phyloP scores from a whole-genome alignment of 176 grass and related monocot genomes.

The Saccharum spontaneum region DNA sequence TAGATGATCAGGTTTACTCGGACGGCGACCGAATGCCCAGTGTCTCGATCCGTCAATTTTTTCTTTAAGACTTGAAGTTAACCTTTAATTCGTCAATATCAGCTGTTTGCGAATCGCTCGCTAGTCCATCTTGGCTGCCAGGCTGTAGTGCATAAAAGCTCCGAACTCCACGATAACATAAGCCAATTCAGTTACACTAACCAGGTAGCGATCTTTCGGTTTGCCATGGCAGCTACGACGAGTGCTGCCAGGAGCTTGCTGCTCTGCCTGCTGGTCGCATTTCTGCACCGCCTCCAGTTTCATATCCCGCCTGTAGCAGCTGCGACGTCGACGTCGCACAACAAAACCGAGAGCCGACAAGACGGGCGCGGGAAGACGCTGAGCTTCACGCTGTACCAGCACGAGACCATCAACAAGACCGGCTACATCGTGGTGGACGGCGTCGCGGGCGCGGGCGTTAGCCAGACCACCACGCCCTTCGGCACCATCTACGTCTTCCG shows the following conservation, averaged over 20 bases:
- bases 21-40: background rate
- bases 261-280: background rate
- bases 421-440: constrained; percentile 61
- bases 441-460: constrained; percentile 47
- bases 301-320: background rate
- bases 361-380: constrained; percentile 40
- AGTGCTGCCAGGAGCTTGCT: background rate
- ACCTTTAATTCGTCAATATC: background rate
- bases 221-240: constrained; percentile 3
- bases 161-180: background rate
- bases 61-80: background rate
- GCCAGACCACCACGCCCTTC: constrained; percentile 75
- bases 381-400: constrained; percentile 69
- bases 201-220: background rate
- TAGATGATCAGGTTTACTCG: background rate
- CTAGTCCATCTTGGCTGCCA: background rate
- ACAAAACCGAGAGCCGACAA: background rate
- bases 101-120: background rate
- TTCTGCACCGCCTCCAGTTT: background rate
- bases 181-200: background rate
- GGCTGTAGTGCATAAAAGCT: background rate
- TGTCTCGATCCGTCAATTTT: background rate
- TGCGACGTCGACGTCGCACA: background rate
- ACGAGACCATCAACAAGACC: constrained; percentile 79
- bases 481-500: constrained; percentile 73